These are phyloP conservation scores for Combretum micranthum DNA, from an alignment of 345 rosid genomes.

Conservation along the genomic window DNA sequence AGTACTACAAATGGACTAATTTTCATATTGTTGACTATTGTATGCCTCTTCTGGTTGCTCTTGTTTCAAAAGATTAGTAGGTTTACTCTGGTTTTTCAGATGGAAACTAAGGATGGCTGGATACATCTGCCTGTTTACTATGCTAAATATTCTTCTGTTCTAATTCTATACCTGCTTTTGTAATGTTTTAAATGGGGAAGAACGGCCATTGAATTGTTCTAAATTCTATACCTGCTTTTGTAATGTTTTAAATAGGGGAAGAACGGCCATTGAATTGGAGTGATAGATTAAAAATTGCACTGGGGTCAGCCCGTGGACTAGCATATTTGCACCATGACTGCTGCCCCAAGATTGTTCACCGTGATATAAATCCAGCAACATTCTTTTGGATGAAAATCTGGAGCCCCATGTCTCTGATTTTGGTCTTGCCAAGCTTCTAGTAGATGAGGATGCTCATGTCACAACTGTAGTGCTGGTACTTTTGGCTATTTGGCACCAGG, in stretches of 20 bases:
- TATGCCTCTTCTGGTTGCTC: too few species aligned
- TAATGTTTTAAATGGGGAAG: too few species aligned
- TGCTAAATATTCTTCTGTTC: neutral
- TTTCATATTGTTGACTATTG: too few species aligned
- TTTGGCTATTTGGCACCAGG: conserved; percentile 98
- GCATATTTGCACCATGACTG: conserved; percentile 94
- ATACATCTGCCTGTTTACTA: neutral
- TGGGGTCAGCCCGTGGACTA: conserved; percentile 85
- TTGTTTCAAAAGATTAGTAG: too few species aligned
- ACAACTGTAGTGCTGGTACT: conserved; percentile 98
- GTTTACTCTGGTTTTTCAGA: too few species aligned
- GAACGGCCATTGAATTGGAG: conserved; percentile 55
- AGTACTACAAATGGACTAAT: too few species aligned
- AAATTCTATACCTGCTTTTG: neutral
- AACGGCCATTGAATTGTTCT: too few species aligned
- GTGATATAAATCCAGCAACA: conserved; percentile 92
- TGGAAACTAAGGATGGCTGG: too few species aligned
- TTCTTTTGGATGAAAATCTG: conserved; percentile 79
- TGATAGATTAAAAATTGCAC: conserved; percentile 58
- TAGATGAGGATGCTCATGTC: conserved; percentile 83
- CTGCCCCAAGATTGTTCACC: conserved; percentile 76
- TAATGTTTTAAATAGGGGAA: conserved; percentile 23
- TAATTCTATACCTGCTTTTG: too few species aligned
- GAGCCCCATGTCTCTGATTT: conserved; percentile 91
- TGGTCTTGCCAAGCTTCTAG: conserved; percentile 94